Base-by-base conservation (phyloP, 73 alveolate genomes). In the Loxodes magnus region DNA sequence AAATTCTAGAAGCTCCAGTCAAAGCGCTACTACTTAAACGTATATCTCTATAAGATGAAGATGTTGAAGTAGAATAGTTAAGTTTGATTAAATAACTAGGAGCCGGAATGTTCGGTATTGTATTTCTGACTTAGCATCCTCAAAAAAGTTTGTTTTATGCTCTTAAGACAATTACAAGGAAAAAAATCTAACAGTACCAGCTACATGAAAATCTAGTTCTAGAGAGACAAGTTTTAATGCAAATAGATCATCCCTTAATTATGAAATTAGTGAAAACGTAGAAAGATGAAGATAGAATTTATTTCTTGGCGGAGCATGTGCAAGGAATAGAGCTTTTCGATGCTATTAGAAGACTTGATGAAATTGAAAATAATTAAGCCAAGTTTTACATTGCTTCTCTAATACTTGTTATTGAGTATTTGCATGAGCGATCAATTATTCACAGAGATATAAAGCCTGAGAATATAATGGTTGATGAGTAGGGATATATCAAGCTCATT, bases 371-470 rank as follows among this genome's bases (percentile, higher is more conserved):
- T 24, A 35, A 27, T 34, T 68, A 56, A 54, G 41, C 77, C 0
- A 42, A 72, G 34, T 72, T 72, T 54, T 66, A 51, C 27, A 25
- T 72, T 5, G 69, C 79, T 4, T 72, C 68, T 9, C 27, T 53
- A 35, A 48, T 72, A 1, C 54, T 64, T 1, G 48, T 51, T 28
- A 58, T 77, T n/a, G 86, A 81, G 51, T 81, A 77, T 61, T 43
- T 81, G 55, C 90, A 81, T 48, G 72, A 62, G 39, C 61, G 43
- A 51, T 51, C 37, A 37, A 54, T 76, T 27, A 53, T 68, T 25
- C 74, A 77, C 31, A 42, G 94, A 34, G 90, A 81, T 69, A 27
- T 74, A 30, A 77, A 76, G 30, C 94, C 94, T 10, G 84, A 81
- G 26, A 81, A 81, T 69, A 43, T 81, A 0, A 76, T 81, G 78